A percentile compares a stretch with the other conserved stretches of the same genome.
These are phyloP conservation scores for Proliferodiscus dingleyae DNA, from an alignment of 2,329 filamentous ascomycete genomes.

Conservation along the genomic window DNA sequence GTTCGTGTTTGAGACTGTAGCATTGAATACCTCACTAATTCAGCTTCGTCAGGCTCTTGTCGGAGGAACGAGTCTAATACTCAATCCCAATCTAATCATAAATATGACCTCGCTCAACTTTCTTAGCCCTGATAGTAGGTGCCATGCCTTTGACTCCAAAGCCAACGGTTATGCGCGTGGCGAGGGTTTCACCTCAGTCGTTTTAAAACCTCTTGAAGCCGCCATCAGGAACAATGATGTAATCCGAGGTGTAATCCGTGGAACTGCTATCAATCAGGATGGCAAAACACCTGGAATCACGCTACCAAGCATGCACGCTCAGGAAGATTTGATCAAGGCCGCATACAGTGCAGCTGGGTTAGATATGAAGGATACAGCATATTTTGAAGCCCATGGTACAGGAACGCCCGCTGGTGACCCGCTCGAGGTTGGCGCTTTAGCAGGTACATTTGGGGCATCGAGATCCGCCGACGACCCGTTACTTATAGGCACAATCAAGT, in stretches of 20 bases:
- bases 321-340: too few relatives aligned
- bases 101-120: constrained; percentile 13
- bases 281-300: constrained; percentile 52
- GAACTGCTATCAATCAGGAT: constrained; percentile 46
- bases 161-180: constrained; percentile 60
- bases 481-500: constrained; percentile 27
- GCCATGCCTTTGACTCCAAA: constrained; percentile 50
- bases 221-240: constrained; percentile 54
- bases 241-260: constrained; percentile 50
- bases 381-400: constrained; percentile 27
- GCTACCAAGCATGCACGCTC: neutral
- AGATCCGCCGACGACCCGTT: neutral
- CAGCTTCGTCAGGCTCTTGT: too few relatives aligned
- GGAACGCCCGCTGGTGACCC: constrained; percentile 15
- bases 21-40: too few relatives aligned
- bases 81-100: neutral
- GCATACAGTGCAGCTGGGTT: neutral
- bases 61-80: constrained; percentile 1
- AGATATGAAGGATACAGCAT: constrained; percentile 25
- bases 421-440: constrained; percentile 10
- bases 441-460: constrained; percentile 1
- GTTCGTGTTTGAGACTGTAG: too few relatives aligned
- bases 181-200: constrained; percentile 54
- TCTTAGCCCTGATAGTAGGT: constrained; percentile 41
- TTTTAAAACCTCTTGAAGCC: constrained; percentile 54